phyloP scores from a whole-genome alignment of 106 monocot genomes.

The Apostasia shenzhenica region DNA sequence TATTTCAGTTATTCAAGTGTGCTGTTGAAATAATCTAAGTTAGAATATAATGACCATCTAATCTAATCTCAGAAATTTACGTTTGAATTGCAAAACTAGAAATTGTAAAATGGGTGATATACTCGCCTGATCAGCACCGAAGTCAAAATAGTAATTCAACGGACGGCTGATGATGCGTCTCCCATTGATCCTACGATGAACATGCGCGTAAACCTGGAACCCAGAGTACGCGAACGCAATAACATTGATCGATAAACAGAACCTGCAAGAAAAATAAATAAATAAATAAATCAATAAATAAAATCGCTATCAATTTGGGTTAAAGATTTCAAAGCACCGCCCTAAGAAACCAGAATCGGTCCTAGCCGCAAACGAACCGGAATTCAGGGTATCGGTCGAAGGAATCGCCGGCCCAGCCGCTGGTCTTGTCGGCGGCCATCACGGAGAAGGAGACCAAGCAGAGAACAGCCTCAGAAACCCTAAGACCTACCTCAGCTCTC shows the following conservation, averaged over 20 bases:
- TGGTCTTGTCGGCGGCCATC: conserved; percentile 75
- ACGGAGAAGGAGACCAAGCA: conserved; percentile 63
- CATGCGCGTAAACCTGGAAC: conserved; percentile 40
- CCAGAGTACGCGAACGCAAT: conserved; percentile 61
- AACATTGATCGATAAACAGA: conserved; percentile 52
- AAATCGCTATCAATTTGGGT: background rate
- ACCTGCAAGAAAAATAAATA: conserved; percentile 37
- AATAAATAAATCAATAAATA: background rate
- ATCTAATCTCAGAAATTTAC: too few species aligned
- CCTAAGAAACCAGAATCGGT: background rate
- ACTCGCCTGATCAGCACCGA: conserved; percentile 77
- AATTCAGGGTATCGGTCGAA: conserved; percentile 72
- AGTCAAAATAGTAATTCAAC: conserved; percentile 38
- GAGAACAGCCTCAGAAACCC: conserved; percentile 45
- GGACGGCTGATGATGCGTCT: conserved; percentile 35
- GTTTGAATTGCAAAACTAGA: too few species aligned
- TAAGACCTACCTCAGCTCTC: conserved; percentile 31
- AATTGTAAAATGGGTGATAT: background rate
- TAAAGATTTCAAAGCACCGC: too few species aligned
- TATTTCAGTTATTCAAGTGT: too few species aligned
- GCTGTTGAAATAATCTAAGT: too few species aligned
- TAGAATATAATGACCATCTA: too few species aligned
- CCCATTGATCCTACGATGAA: conserved; percentile 27
- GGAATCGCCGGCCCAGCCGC: conserved; percentile 92
- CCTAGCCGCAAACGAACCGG: conserved; percentile 13